Percentiles rank a stretch among this genome's conserved stretches.
These are phyloP conservation scores for Fusarium odoratissimum DNA, from an alignment of 2,329 filamentous ascomycete species.

Conservation along the genomic window DNA sequence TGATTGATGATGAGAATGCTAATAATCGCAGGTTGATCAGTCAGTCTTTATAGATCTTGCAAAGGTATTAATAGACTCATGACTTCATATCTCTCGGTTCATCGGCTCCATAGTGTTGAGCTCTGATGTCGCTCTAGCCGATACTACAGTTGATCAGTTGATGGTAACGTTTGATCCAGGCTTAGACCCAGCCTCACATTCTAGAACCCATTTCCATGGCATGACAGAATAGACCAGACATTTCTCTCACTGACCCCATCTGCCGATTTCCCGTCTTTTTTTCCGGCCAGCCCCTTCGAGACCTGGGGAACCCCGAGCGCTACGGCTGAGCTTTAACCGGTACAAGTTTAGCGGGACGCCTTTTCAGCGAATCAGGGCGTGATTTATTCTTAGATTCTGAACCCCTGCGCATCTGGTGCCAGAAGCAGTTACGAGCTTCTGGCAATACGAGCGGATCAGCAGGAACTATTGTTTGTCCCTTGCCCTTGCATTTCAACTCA, in stretches of 20 bases:
- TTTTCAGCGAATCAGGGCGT: neutral
- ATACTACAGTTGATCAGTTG: slow-evolving; percentile 6
- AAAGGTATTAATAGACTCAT: slow-evolving; percentile 25
- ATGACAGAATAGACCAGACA: slow-evolving; percentile 8
- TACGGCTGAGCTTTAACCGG: fast-evolving
- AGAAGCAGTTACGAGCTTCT: slow-evolving; percentile 4
- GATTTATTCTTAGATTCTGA: slow-evolving; percentile 9
- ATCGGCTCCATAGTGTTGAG: slow-evolving; percentile 4
- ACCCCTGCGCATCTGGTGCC: neutral
- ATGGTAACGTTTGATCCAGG: neutral
- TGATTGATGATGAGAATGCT: slow-evolving; percentile 21
- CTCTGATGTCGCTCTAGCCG: neutral
- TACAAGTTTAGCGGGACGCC: fast-evolving
- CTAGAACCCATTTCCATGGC: neutral
- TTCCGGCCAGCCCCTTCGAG: neutral
- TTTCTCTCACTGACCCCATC: fast-evolving
- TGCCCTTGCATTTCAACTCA: neutral
- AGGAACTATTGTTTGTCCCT: neutral
- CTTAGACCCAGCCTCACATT: neutral
- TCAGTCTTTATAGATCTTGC: slow-evolving; percentile 17
- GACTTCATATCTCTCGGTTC: slow-evolving; percentile 4
- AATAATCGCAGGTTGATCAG: neutral
- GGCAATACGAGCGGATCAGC: slow-evolving; percentile 3
- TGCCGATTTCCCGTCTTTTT: neutral
- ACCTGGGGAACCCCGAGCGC: slow-evolving; percentile 2